Percentiles rank a stretch among this genome's conserved stretches.
Conservation (phyloP, 75 land plant genomes). For the Cunninghamia lanceolata region DNA sequence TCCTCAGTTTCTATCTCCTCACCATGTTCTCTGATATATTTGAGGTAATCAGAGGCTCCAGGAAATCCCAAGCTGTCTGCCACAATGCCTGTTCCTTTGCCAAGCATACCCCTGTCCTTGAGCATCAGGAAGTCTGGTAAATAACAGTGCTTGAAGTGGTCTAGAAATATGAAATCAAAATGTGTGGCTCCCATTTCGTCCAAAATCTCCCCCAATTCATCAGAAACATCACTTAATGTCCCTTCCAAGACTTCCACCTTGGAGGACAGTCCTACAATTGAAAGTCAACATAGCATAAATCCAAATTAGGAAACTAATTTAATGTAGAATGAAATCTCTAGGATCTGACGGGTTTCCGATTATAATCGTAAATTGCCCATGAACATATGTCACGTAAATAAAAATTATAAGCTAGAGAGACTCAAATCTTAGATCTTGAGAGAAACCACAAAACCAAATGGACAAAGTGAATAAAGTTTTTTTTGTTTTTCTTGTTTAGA, state of each 20-base stretch:
- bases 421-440: too few relatives aligned
- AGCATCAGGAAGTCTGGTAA: slow-evolving; percentile 13
- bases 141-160: slow-evolving; percentile 18
- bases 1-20: slow-evolving; percentile 5
- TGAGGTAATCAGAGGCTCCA: slow-evolving; percentile 8
- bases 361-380: too few relatives aligned
- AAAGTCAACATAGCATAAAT: background rate
- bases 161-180: slow-evolving; percentile 22
- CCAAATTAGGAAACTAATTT: background rate
- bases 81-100: slow-evolving; percentile 15
- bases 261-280: slow-evolving; percentile 1
- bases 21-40: background rate
- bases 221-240: background rate
- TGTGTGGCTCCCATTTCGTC: background rate
- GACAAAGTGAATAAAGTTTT: too few relatives aligned
- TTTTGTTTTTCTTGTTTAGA: too few relatives aligned
- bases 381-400: too few relatives aligned
- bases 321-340: background rate
- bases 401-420: too few relatives aligned
- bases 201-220: slow-evolving; percentile 10
- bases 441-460: too few relatives aligned
- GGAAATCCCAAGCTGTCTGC: slow-evolving; percentile 18
- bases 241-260: slow-evolving; percentile 17
- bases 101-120: slow-evolving; percentile 1
- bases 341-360: background rate